Base-by-base conservation (phyloP, 2,329 filamentous ascomycete species). In the Nigrospora oryzae region DNA sequence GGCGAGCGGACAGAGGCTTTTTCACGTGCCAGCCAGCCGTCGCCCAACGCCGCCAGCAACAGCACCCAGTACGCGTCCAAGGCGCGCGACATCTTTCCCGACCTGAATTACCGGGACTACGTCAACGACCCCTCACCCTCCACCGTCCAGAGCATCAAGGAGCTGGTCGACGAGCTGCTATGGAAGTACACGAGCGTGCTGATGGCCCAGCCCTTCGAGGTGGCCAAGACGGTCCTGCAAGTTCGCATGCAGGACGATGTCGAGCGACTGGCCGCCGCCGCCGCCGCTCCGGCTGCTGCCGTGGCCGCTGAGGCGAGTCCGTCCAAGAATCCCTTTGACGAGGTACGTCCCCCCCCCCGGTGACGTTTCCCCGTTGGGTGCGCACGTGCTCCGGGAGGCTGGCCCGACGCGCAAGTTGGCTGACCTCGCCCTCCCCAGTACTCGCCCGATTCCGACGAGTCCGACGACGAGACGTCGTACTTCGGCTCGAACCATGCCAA, bases 141-240 rank as follows among this genome's bases (percentile, higher is more conserved):
- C 1, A 75, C 82, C 28, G 74, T 89, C 11, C 84, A 87, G 54
- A 85, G 85, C 51, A 72, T 84, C 37, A 87, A 85, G 60, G 83
- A 84, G 50, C 69, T 95, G 49, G 60, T 95, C 40, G 89, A 97
- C 61, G 84, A 90, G 62, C 79, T 93, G 52, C 62, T 95, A 63
- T 94, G 90, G 83, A 91, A 93, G 61, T 98, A 98, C 68, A 85
- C 84, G 13, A 89, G 84, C 46, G 83, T 95, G 19, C 66, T 97
- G 58, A 83, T 95, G 61, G 86, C 89, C 44, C 93, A 98, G 67
- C 93, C 93, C 13, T 97, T 98, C 63, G 93, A 97, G 71, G 90
- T 96, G 46, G 89, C 91, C 59, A 97, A 96, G 75, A 93, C 84
- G 13, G 79, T 97, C 45, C 69, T 98, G 55, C 93, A 98, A 67